phyloP scores from a whole-genome alignment of 345 rosid genomes.

The Eucalyptus shirleyi region DNA sequence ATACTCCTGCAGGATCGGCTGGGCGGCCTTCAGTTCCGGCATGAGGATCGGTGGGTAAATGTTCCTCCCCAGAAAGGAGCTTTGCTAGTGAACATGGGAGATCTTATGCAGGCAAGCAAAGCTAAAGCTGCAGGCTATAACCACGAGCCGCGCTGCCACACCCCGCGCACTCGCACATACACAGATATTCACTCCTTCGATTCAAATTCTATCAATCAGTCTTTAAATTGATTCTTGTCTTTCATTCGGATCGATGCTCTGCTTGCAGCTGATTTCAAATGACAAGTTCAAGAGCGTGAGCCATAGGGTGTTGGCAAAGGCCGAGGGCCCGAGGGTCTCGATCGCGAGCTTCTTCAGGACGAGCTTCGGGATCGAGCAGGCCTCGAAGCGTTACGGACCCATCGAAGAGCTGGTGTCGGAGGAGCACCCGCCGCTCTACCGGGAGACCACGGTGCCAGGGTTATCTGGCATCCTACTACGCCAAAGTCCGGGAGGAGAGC shows the following conservation, averaged over 20 bases:
- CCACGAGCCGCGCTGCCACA: neutral
- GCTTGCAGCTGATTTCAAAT: neutral
- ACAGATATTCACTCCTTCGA: neutral
- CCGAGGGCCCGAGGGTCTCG: neutral
- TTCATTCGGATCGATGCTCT: neutral
- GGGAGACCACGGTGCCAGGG: slow-evolving; percentile 18
- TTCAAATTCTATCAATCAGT: neutral
- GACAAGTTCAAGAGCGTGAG: neutral
- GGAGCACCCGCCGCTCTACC: slow-evolving; percentile 11
- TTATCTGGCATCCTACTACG: neutral
- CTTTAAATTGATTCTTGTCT: neutral
- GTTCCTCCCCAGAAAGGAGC: neutral
- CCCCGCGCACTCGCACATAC: neutral
- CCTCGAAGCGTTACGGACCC: slow-evolving; percentile 10
- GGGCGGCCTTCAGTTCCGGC: slow-evolving; percentile 5
- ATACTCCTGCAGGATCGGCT: neutral
- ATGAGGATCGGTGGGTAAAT: neutral
- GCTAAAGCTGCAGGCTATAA: neutral
- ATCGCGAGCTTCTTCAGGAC: neutral
- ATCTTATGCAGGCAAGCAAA: neutral
- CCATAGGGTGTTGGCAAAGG: neutral
- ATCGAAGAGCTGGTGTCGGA: slow-evolving; percentile 20
- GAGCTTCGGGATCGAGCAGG: neutral
- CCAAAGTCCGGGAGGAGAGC: neutral
- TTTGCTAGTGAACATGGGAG: neutral